These are phyloP conservation scores for Penicillium canariense DNA, from an alignment of 495 filamentous ascomycete genomes.

Conservation along the genomic window DNA sequence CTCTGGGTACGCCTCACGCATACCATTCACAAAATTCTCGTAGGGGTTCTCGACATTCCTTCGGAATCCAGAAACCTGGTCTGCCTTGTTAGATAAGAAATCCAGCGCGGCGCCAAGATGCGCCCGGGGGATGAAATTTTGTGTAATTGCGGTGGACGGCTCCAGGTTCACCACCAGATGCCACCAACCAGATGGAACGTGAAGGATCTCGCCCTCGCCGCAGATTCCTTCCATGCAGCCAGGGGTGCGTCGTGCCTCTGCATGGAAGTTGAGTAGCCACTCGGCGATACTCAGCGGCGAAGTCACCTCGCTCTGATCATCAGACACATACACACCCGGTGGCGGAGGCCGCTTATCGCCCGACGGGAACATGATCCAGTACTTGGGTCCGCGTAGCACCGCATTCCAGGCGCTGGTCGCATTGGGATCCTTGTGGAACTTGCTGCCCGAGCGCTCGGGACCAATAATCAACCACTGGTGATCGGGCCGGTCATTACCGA, in stretches of 20 bases:
- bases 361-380: constrained; percentile 96
- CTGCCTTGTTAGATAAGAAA: constrained; percentile 78
- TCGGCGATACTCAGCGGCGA: constrained; percentile 93
- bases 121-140: constrained; percentile 87
- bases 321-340: constrained; percentile 88
- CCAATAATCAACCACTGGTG: constrained; percentile 93
- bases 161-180: constrained; percentile 91
- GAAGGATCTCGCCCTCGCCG: constrained; percentile 80
- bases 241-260: constrained; percentile 71
- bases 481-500: constrained; percentile 79
- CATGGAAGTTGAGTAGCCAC: constrained; percentile 89
- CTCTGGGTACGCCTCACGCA: constrained; percentile 61
- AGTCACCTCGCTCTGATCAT: constrained; percentile 92
- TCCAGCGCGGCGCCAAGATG: constrained; percentile 73
- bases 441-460: constrained; percentile 85
- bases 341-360: constrained; percentile 59
- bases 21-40: constrained; percentile 66
- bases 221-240: constrained; percentile 90
- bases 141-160: constrained; percentile 82
- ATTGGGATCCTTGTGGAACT: constrained; percentile 88
- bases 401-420: constrained; percentile 92
- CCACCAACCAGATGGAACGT: constrained; percentile 96
- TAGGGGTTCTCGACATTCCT: constrained; percentile 72
- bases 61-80: constrained; percentile 84
- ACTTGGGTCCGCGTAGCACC: constrained; percentile 86